Percentiles rank a stretch among this genome's conserved stretches.
phyloP scores from a whole-genome alignment of 495 filamentous ascomycete genomes.

The Aspergillus baeticus region DNA sequence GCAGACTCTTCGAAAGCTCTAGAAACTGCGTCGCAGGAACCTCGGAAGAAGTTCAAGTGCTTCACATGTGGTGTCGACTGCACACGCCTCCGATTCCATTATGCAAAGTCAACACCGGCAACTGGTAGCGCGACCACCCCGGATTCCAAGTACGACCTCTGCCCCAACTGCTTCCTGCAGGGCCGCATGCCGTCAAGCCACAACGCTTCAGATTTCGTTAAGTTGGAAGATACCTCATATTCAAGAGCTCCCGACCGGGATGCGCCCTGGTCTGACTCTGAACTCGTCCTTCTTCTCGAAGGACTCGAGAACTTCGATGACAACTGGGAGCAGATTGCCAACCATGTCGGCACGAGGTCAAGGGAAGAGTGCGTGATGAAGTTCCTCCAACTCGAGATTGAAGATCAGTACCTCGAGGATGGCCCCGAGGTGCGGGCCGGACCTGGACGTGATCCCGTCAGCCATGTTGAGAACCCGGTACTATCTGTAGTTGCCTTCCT shows the following conservation, averaged over 20 bases:
- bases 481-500: slow-evolving; percentile 94
- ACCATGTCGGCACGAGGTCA: slow-evolving; percentile 87
- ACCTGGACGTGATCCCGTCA: slow-evolving; percentile 79
- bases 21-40: slow-evolving; percentile 57
- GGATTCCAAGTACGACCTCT: slow-evolving; percentile 77
- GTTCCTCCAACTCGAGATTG: slow-evolving; percentile 88
- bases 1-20: slow-evolving; percentile 54
- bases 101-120: slow-evolving; percentile 57
- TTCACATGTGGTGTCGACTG: slow-evolving; percentile 91
- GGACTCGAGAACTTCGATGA: slow-evolving; percentile 89
- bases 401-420: slow-evolving; percentile 83
- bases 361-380: slow-evolving; percentile 94
- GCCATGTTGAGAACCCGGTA: slow-evolving; percentile 87
- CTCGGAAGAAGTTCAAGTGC: slow-evolving; percentile 76
- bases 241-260: slow-evolving; percentile 72
- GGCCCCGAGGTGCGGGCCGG: slow-evolving; percentile 64
- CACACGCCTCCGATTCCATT: slow-evolving; percentile 88
- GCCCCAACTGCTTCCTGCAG: slow-evolving; percentile 84
- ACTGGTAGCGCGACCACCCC: slow-evolving; percentile 54
- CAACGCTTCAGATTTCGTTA: slow-evolving; percentile 71
- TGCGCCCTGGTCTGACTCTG: slow-evolving; percentile 85
- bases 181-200: slow-evolving; percentile 74
- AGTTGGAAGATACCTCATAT: slow-evolving; percentile 83
- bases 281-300: slow-evolving; percentile 81
- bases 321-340: slow-evolving; percentile 89